phyloP scores from a whole-genome alignment of 768 basidiomycete genomes.

The Boletus sp. region DNA sequence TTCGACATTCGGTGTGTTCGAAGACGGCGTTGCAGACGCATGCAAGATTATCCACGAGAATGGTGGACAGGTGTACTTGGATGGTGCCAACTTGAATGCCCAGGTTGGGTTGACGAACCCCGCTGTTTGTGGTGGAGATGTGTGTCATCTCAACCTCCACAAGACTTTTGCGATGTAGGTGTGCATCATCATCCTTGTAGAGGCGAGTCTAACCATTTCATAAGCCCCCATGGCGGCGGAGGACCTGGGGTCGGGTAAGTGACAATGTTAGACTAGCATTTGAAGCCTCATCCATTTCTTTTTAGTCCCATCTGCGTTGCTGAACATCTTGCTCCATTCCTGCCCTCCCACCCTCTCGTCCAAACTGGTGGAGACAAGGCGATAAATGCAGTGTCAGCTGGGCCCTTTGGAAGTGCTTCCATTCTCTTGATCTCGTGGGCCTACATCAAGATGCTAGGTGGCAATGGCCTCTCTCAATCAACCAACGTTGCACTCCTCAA shows the following conservation, averaged over 20 bases:
- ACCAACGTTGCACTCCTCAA: conserved; percentile 88
- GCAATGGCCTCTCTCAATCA: conserved; percentile 80
- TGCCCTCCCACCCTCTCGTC: conserved; percentile 83
- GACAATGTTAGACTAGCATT: not conserved
- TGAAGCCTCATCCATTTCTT: not conserved
- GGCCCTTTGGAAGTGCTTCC: conserved; percentile 92
- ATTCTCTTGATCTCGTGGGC: conserved; percentile 98
- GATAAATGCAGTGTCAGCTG: conserved; percentile 87
- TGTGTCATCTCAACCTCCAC: conserved; percentile 97
- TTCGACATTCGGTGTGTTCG: conserved; percentile 97
- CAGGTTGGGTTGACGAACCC: conserved; percentile 92
- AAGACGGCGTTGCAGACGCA: conserved; percentile 84
- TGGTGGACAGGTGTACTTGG: conserved; percentile 97
- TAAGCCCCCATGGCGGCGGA: conserved; percentile 93
- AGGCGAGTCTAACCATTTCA: not conserved
- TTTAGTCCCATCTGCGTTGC: conserved; percentile 88
- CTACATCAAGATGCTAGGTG: conserved; percentile 99
- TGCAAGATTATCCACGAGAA: conserved; percentile 92
- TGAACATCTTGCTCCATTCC: conserved; percentile 90
- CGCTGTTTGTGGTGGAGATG: conserved; percentile 94
- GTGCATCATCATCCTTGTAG: not conserved
- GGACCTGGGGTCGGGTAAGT: conserved; percentile 91
- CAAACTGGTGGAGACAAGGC: conserved; percentile 62
- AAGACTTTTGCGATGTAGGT: conserved; percentile 94
- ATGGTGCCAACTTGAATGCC: conserved; percentile 92